Evolutionary conservation across 1,139 yeast genomes (phyloP), one percentile per base, ranked within the genome.

Genomic region (Pichiaceae sp.): DNA sequence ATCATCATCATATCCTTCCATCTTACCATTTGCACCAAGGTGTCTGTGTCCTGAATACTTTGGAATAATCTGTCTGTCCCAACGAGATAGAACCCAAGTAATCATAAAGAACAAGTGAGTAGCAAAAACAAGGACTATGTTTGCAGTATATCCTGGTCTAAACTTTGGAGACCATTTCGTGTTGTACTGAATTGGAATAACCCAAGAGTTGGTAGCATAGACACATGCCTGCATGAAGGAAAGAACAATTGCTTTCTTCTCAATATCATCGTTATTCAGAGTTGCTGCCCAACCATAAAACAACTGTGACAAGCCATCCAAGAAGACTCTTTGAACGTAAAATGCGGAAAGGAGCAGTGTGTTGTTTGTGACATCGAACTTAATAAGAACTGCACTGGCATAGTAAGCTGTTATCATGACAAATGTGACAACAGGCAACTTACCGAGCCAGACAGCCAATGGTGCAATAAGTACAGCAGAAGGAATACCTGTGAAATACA

Each of bases 271-370:
- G 47, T 23, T 58, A 54, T 33, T 72, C 45, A 37, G 66, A 41
- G 35, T 70, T 47, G 51, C 73, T 17, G 71, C 62, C 79, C 78
- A 74, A 3, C 75, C 56, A 40, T 66, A 72, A 17, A 71, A 68
- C 46, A 69, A 39, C 38, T 70, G 66, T 17, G 48, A 42, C 18
- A 46, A 28, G 17, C 49, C 49, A 34, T 32, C 38, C 21, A 34
- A 29, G 23, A 32, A 40, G 3, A 39, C 33, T 21, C 19, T 17
- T 32, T 35, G 33, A 16, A 43, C 5, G 17, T 39, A 35, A 20
- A 42, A 46, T 7, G 46, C 47, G 5, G 47, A 31, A 34, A 46
- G 37, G 11, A 39, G 26, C 4, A 42, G 31, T 1, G 25, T 21
- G 17, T 39, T 31, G 12, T 21, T 8, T 4, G 42, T 35, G n/a